Evolutionary conservation across 768 basidiomycete species (phyloP), one percentile per base, ranked within the genome.

Genomic region (Rhizopogon vulgaris): DNA sequence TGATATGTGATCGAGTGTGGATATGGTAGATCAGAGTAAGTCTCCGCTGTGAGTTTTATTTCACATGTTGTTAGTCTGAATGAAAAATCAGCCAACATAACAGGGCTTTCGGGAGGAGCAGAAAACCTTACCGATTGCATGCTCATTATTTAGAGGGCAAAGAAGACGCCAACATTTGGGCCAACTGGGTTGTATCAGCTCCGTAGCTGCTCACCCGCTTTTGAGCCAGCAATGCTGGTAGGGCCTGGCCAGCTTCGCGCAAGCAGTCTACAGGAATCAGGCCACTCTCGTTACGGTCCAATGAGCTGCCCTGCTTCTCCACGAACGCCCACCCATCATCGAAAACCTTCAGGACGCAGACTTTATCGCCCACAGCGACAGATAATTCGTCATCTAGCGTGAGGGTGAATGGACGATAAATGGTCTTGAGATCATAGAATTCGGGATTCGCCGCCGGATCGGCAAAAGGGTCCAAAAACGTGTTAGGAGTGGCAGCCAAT

Each of bases 321-420:
- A 84, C 78, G 55, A 78, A 65, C 6, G 78, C 79, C 87, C 87
- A 89, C 0, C 85, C 87, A 57, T 88, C 87, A 52, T 85, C 80
- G 60, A 81, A 89, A 18, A 78, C 58, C 46, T 71, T 67, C 11
- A 83, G 5, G 28, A 88, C 65, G 59, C 67, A 76, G 10, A 87
- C 78, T 4, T 59, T 57, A 45, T 87, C 84, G 1, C 77, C 78
- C 0, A 70, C 67, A 0, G 22, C 36, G 2, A 87, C 83, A 0
- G 63, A 54, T 3, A 90, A 60, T 62, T 90, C 87, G 57, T 89
- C 87, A 3, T 70, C 64, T 18, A 80, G 68, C 0, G 77, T 75
- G 17, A 80, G 78, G 37, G 65, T 54, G 64, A 84, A 89, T 4
- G 82, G 78, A 12, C 84, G 73, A 45, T 69, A 65, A 53, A 87